These are phyloP conservation scores for Pittosporum tobira DNA, from an alignment of 129 eudicot species.

Conservation along the genomic window DNA sequence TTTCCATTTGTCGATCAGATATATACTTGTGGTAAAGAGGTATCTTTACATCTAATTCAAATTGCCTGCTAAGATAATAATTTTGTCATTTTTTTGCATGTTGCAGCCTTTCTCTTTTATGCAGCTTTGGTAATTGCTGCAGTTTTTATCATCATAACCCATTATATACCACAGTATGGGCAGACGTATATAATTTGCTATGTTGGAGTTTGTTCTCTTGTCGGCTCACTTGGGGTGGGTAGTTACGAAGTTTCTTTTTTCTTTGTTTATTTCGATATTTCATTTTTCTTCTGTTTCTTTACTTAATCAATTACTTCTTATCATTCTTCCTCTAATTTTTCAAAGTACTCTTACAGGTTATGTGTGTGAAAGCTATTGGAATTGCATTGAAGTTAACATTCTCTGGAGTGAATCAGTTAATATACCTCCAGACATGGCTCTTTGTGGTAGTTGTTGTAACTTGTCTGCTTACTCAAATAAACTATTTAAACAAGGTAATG, in stretches of 20 bases:
- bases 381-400: constrained; percentile 45
- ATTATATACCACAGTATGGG: constrained; percentile 31
- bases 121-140: constrained; percentile 19
- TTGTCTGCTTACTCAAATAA: constrained; percentile 40
- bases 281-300: background rate
- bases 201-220: constrained; percentile 30
- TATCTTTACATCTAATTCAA: background rate
- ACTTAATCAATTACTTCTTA: background rate
- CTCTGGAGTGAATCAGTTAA: constrained; percentile 37
- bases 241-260: background rate
- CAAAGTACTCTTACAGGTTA: constrained; percentile 21
- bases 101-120: constrained; percentile 25
- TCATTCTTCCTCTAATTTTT: background rate
- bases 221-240: constrained; percentile 33
- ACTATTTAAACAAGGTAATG: constrained; percentile 44
- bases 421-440: constrained; percentile 41
- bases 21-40: background rate
- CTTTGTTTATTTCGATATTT: background rate
- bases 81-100: background rate
- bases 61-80: background rate
- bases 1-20: background rate
- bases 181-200: constrained; percentile 30
- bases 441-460: constrained; percentile 31
- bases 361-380: constrained; percentile 50
- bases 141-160: constrained; percentile 12